Percentiles rank a stretch among this genome's conserved stretches.
phyloP scores from a whole-genome alignment of 169 alveolate species.

The Pseudocohnilembus persalinus region DNA sequence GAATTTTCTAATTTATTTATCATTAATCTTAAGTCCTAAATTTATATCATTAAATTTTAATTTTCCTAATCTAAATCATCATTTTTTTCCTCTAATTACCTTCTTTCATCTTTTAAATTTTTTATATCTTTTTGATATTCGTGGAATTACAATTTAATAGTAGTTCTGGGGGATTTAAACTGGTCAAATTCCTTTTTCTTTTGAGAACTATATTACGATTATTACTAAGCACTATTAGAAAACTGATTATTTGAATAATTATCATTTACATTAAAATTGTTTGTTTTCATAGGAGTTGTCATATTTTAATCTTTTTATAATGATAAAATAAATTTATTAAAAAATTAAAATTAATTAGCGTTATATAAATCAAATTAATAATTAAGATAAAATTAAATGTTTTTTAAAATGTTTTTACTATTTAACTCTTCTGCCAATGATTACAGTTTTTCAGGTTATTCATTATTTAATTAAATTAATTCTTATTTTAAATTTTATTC shows the following conservation, averaged over 20 bases:
- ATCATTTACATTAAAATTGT: neutral
- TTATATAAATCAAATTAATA: neutral
- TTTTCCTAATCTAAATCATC: neutral
- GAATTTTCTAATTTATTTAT: neutral
- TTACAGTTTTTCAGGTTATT: neutral
- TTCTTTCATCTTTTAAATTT: neutral
- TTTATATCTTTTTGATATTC: neutral
- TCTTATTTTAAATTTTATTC: too few species aligned
- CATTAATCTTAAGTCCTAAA: neutral
- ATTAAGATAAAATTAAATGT: too few species aligned
- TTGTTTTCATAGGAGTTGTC: neutral
- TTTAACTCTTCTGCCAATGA: too few species aligned
- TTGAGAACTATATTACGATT: neutral
- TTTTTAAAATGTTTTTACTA: too few species aligned
- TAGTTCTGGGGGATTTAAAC: neutral
- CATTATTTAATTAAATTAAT: too few species aligned
- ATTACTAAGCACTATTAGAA: too few species aligned
- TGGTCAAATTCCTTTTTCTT: neutral
- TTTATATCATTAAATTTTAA: neutral
- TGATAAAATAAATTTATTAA: too few species aligned
- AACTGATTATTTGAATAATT: neutral
- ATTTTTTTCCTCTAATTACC: neutral
- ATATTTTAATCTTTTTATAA: neutral
- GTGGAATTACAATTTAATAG: too few species aligned
- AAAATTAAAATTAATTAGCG: neutral